Base-by-base conservation (phyloP, 2,329 filamentous ascomycete genomes). In the Cryphonectria japonica region DNA sequence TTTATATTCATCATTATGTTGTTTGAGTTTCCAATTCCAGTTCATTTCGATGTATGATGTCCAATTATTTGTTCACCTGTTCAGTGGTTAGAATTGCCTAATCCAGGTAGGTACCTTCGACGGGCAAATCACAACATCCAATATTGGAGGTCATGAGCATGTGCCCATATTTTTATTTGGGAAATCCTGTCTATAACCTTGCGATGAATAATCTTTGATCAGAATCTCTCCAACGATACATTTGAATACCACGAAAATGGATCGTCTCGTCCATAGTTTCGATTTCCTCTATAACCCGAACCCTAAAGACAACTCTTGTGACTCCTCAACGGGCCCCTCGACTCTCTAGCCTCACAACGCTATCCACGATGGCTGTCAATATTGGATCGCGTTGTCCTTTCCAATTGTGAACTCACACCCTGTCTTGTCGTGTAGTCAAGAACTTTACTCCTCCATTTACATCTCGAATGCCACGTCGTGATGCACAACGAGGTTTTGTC, bases 221-320 rank as follows among this genome's bases (percentile, higher is more conserved):
- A 16, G 13, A 19, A 19, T 16, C 6, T 34, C 29, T 19, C 34
- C 54, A 34, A 32, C 14, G 13, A 22, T 11, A 59, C 14, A 34
- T 32, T 34, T 2, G 6, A 8, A 59, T 59, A 34, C 54, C 29
- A 32, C 41, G 39, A 41, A 64, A 39, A 46, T 29, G n/a, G 61
- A 32, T 13, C 22, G 22, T 19, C 61, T 13, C 22, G 22, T 19
- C 61, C 37, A 66, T 3, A 7, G 13, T 29, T 41, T 54, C 6
- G 6, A 14, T 26, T 19, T 26, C 32, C 4, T 29, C 39, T 19
- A 34, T 34, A 69, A 69, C 67, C 67, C 67, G 59, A 69, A 69
- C 67, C 67, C 67, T 69, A 50, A 46, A 29, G 7, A 32, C 34
- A n/a, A 5, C 59, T 22, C 26, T 37, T n/a, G 9, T 29, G 39